A percentile compares a stretch with the other conserved stretches of the same genome.
phyloP scores from a whole-genome alignment of 2,329 filamentous ascomycete genomes.

The Calycina herbarum region DNA sequence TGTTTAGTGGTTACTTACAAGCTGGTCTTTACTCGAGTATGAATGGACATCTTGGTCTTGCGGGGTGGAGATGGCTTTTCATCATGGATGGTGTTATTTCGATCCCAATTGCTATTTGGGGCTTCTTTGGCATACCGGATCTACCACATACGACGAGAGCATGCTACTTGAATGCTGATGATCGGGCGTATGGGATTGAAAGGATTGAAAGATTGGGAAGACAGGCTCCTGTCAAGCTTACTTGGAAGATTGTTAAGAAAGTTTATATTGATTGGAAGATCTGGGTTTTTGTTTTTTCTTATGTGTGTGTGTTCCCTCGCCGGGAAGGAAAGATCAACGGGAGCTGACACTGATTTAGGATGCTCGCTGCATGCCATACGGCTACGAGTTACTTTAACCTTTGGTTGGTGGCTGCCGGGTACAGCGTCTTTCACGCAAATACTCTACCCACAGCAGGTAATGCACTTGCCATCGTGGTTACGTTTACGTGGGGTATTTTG shows the following conservation, averaged over 20 bases:
- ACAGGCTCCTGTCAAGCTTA: slow-evolving; percentile 47
- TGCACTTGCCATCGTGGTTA: slow-evolving; percentile 33
- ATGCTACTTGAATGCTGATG: slow-evolving; percentile 6
- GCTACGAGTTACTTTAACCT: slow-evolving; percentile 49
- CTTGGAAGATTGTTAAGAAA: slow-evolving; percentile 48
- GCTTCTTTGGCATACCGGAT: slow-evolving; percentile 37
- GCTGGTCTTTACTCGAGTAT: slow-evolving; percentile 42
- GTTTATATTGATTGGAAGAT: slow-evolving; percentile 60
- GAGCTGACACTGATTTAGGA: background rate
- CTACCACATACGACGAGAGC: slow-evolving; percentile 41
- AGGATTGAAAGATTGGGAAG: slow-evolving; percentile 40
- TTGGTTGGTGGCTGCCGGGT: slow-evolving; percentile 50
- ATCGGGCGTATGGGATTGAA: slow-evolving; percentile 37
- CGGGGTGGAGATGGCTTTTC: slow-evolving; percentile 47
- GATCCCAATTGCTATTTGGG: slow-evolving; percentile 32
- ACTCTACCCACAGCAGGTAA: slow-evolving; percentile 49
- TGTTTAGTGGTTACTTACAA: slow-evolving; percentile 46
- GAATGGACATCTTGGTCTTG: slow-evolving; percentile 39
- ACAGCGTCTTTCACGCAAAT: slow-evolving; percentile 48
- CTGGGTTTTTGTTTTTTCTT: slow-evolving; percentile 53
- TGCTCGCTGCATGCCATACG: slow-evolving; percentile 4
- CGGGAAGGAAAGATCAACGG: background rate
- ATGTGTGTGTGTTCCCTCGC: slow-evolving; percentile 34
- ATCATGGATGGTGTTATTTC: slow-evolving; percentile 43
- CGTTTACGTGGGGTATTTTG: slow-evolving; percentile 13